Percentiles rank a stretch among this genome's conserved stretches.
These are phyloP conservation scores for Fusarium oligoseptatum DNA, from an alignment of 2,329 filamentous ascomycete genomes.

Conservation along the genomic window DNA sequence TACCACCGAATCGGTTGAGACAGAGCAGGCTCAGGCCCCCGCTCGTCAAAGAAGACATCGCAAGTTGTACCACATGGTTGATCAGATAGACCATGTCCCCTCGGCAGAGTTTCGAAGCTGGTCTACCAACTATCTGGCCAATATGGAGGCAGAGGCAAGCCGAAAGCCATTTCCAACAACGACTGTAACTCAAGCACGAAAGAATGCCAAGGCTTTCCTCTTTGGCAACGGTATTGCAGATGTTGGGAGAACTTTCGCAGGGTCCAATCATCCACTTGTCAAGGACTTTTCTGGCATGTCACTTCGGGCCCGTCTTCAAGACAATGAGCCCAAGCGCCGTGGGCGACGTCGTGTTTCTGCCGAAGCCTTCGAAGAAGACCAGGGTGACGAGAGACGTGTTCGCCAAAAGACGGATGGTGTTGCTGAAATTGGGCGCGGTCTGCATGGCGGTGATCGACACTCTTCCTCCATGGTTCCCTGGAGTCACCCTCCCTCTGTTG, in stretches of 20 bases:
- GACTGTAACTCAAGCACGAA: constrained; percentile 55
- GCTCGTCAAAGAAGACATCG: constrained; percentile 44
- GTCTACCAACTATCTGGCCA: constrained; percentile 60
- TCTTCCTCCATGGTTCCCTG: constrained; percentile 66
- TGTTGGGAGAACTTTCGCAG: constrained; percentile 26
- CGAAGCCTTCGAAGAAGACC: constrained; percentile 59
- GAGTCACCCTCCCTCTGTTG: constrained; percentile 61
- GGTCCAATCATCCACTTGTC: constrained; percentile 59
- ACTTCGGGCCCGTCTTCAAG: constrained; percentile 53
- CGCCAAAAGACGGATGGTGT: constrained; percentile 51
- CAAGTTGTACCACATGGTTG: constrained; percentile 48
- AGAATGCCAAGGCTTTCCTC: constrained; percentile 50
- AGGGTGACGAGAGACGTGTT: constrained; percentile 54
- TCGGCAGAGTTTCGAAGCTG: constrained; percentile 56
- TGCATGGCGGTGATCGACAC: constrained; percentile 66
- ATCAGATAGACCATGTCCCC: constrained; percentile 52
- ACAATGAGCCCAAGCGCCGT: constrained; percentile 34
- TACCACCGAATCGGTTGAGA: constrained; percentile 43
- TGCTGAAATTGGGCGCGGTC: constrained; percentile 47
- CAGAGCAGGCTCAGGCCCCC: constrained; percentile 35
- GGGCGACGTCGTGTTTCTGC: constrained; percentile 58
- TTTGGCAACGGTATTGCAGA: constrained; percentile 54
- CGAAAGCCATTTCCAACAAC: constrained; percentile 34
- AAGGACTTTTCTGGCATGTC: constrained; percentile 58
- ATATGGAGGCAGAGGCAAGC: constrained; percentile 62